Conservation (phyloP, 2,329 filamentous ascomycete species). For the Colletotrichum sp. region DNA sequence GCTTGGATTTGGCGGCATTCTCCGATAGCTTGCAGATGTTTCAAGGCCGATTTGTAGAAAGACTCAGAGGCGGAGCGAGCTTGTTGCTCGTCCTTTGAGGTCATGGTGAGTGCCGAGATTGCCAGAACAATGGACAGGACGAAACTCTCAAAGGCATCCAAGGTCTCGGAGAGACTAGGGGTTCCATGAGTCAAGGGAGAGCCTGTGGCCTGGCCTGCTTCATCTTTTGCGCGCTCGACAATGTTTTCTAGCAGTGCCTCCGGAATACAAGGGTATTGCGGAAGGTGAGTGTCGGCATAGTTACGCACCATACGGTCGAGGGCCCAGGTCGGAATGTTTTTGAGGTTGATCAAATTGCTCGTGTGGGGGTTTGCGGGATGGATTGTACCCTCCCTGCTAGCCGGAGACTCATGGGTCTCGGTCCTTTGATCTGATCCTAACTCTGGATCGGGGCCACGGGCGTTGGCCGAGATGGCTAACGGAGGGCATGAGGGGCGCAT, state of each 20-base stretch:
- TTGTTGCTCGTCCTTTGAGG: background rate
- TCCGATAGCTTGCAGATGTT: background rate
- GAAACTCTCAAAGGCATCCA: background rate
- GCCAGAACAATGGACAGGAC: background rate
- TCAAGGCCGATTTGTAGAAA: background rate
- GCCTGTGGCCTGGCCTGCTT: background rate
- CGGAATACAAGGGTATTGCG: background rate
- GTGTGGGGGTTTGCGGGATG: background rate
- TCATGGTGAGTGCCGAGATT: background rate
- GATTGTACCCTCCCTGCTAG: background rate
- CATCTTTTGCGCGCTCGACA: background rate
- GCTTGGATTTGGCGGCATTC: background rate
- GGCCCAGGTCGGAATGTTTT: background rate
- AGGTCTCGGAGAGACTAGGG: background rate
- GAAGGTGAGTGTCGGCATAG: background rate
- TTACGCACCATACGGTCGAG: background rate
- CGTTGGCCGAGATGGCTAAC: background rate
- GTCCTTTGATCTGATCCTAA: background rate
- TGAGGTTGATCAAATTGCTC: background rate
- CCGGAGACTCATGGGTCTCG: background rate
- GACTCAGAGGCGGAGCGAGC: background rate
- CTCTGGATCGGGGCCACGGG: background rate
- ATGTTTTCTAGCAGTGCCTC: background rate
- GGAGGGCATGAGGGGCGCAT: background rate
- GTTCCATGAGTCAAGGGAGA: background rate